Percentiles rank a stretch among this genome's conserved stretches.
Evolutionary conservation across 2,329 filamentous ascomycete species (phyloP).

Genomic region (Colletotrichum sp.): DNA sequence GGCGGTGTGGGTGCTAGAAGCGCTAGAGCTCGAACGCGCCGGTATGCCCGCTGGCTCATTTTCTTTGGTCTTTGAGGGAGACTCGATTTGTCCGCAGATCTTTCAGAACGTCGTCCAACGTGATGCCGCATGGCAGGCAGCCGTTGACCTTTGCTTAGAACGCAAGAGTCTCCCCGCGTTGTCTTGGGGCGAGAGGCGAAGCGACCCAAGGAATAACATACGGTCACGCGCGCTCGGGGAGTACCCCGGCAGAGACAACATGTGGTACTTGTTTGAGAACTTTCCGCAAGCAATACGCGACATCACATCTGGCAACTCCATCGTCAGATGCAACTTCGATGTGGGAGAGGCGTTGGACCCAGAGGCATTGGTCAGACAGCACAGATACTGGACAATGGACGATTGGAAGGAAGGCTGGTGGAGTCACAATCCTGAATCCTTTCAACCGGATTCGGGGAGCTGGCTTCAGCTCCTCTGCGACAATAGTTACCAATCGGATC

Average conservation of each 20-base stretch:
- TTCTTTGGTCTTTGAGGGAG: background rate
- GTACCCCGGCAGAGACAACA: background rate
- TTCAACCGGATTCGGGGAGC: background rate
- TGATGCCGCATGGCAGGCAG: background rate
- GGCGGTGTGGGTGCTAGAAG: background rate
- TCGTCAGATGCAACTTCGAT: background rate
- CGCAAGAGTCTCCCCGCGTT: background rate
- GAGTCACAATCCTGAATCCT: background rate
- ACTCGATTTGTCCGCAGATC: background rate
- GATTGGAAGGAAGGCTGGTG: background rate
- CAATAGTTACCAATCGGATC: background rate
- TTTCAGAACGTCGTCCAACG: background rate
- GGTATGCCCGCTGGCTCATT: background rate
- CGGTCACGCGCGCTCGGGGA: background rate
- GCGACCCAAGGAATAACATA: background rate
- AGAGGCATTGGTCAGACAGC: background rate
- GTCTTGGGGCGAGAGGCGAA: background rate
- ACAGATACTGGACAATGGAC: background rate
- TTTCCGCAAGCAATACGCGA: background rate
- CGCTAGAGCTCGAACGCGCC: background rate
- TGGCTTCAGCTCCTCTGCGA: background rate
- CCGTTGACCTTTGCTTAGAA: background rate
- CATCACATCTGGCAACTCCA: background rate
- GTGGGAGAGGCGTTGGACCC: background rate
- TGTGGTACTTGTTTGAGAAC: background rate